Base-by-base conservation (phyloP, 352 stramenopile species). In the Phytopythium mirpurense region DNA sequence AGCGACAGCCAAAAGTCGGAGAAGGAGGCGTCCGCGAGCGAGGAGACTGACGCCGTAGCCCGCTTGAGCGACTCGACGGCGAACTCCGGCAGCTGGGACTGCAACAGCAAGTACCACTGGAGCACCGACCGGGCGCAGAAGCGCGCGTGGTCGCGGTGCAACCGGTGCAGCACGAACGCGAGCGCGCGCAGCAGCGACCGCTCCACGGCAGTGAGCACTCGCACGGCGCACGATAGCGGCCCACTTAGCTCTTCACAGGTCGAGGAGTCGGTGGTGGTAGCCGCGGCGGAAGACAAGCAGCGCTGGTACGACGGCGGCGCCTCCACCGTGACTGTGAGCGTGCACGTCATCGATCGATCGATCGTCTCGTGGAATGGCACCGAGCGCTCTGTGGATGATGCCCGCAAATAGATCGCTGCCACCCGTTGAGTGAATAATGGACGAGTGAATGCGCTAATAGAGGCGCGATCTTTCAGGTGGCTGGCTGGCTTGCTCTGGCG, bases 1-100 rank as follows among this genome's bases (percentile, higher is more conserved):
- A 90, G 67, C 35, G 79, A 83, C 7, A 76, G 54, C 79, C 79
- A 90, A 49, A 86, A 90, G 29, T 60, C 69, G 18, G 65, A 72
- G 40, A 90, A 90, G 31, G 85, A 64, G 2, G 65, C 71, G 51
- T 88, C 79, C 14, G 79, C 82, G 24, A 87, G 69, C 43, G 77
- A 68, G 16, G 83, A 68, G 44, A 88, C 68, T 11, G 77, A 86
- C 51, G 80, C 67, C 24, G 66, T 63, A 36, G 79, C 73, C 34
- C 66, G 50, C 37, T 81, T 72, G 31, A 85, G 63, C 32, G 75
- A 78, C 43, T 83, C 56, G n/a, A 83, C 65, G 1, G 72, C 77
- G 1, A 63, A 62, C 26, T 59, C 54, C 0, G 79, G 77, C 3
- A 90, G 56, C 47, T 83, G 77, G 35, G 57, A 62, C 62, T 90